Base-by-base conservation (phyloP, 768 basidiomycete genomes). In the Tylopilus sp. region DNA sequence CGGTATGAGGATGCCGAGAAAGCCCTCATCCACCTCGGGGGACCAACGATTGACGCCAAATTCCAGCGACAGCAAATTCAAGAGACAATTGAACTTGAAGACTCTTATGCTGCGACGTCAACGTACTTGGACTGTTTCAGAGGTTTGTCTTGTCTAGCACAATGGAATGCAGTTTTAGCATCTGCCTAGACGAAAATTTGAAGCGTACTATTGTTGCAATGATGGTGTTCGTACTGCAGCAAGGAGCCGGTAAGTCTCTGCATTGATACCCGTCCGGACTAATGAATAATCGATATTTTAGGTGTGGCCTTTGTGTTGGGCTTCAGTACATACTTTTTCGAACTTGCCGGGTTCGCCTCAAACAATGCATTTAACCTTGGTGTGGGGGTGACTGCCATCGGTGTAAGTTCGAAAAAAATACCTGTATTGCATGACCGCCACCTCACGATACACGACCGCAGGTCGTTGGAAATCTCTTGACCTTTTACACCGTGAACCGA, bases 311-410 rank as follows among this genome's bases (percentile, higher is more conserved):
- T 66, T 17, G 35, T 36, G 5, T 36, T 36, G 35, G 35, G 35
- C 2, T 36, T 44, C 44, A 63, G 65, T 13, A 62, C 61, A 42
- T 71, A 71, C 61, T 70, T 71, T 53, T 70, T 71, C 33, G 67
- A 71, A 51, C 70, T 72, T 31, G 62, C 70, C 13, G 66, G 70
- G 22, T 70, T 71, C 44, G 48, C 57, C 4, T 39, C 53, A 12
- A 45, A 38, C 47, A 61, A 64, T 1, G 68, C 70, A 1, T 71
- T 72, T 47, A 57, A 69, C 47, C 64, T 71, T 5, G 67, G 68
- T 11, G 36, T 66, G 18, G 64, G 66, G 6, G 49, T 66, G 28
- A 61, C 55, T 0, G 66, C 63, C n/a, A 61, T 68, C 6, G 65
- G 65, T 3, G 65, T 68, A 30, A 38, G 47, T 47, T 45, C 0